Conservation (phyloP, 2,329 filamentous ascomycete species). For the Geosmithia morbida region DNA sequence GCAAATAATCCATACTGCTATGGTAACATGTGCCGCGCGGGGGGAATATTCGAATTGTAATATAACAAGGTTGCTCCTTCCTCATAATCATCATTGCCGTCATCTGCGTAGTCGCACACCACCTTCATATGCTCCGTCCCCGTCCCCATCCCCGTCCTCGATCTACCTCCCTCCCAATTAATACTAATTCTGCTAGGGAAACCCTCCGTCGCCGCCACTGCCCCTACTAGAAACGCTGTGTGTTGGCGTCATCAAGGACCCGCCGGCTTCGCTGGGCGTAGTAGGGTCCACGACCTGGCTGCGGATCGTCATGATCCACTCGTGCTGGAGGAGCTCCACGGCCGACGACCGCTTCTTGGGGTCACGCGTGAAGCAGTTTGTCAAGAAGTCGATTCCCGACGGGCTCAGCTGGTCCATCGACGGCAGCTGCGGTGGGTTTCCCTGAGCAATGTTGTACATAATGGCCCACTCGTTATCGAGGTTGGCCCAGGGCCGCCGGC, state of each 20-base stretch:
- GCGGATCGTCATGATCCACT: constrained; percentile 65
- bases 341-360: constrained; percentile 67
- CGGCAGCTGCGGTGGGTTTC: constrained; percentile 80
- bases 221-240: constrained; percentile 14
- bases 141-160: no score
- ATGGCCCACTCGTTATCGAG: constrained; percentile 99
- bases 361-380: constrained; percentile 74
- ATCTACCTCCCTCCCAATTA: no score
- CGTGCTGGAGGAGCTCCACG: constrained; percentile 81
- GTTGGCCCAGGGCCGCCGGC: constrained; percentile 82
- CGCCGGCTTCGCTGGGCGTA: constrained; percentile 43
- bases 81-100: background rate
- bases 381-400: constrained; percentile 75
- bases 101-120: background rate
- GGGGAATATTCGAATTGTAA: no score
- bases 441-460: constrained; percentile 99
- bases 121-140: no score
- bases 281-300: constrained; percentile 49
- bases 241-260: constrained; percentile 22
- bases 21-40: no score
- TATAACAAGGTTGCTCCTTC: background rate
- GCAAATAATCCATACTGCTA: no score
- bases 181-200: no score
- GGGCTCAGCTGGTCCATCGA: constrained; percentile 70
- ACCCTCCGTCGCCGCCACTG: constrained; percentile 14